Evolutionary conservation across 371 early-diverging fungal genomes (phyloP).

Genomic region (Batrachochytrium dendrobatidis): DNA sequence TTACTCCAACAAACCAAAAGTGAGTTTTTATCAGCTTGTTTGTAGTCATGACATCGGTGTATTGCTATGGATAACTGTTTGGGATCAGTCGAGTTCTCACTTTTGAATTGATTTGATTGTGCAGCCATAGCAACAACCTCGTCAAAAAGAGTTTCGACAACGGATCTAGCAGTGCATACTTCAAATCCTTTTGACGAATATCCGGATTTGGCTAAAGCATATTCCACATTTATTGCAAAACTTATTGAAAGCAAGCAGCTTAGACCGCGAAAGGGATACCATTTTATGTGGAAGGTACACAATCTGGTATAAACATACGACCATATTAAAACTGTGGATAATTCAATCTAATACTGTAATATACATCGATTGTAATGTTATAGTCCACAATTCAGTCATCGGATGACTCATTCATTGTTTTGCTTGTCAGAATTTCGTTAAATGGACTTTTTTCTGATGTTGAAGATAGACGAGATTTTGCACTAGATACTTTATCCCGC

Average conservation of each 20-base stretch:
- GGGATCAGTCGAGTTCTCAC: background rate
- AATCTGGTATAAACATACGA: no score
- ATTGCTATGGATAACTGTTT: no score
- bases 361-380: no score
- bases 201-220: background rate
- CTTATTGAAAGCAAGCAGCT: background rate
- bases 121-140: background rate
- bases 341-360: no score
- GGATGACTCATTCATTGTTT: no score
- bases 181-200: background rate
- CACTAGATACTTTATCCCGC: background rate
- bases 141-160: background rate
- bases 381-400: no score
- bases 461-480: no score
- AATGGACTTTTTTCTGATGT: no score
- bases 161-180: background rate
- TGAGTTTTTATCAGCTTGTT: background rate
- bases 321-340: no score
- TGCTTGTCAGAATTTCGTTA: no score
- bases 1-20: background rate
- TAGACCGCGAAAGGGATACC: slow-evolving; percentile 1
- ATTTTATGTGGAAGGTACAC: no score
- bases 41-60: background rate
- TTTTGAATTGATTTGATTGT: background rate
- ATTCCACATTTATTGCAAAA: background rate